Conservation (phyloP, 139 green algal species). For the Chlorella sp. region DNA sequence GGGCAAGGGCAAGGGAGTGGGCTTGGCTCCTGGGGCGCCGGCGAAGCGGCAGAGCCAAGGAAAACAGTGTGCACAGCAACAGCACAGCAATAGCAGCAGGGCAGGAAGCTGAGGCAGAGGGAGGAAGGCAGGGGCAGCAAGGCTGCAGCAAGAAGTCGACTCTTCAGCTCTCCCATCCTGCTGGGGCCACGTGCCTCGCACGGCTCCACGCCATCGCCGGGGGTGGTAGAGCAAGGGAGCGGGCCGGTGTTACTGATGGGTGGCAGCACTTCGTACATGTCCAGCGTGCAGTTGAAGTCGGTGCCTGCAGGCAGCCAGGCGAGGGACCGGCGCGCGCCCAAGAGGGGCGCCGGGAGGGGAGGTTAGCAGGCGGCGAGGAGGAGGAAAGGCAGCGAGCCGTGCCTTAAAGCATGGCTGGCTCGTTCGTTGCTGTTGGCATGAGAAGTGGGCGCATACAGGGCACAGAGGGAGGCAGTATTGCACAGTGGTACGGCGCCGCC, state of each 20-base stretch:
- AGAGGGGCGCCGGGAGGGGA: too few species aligned
- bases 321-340: too few species aligned
- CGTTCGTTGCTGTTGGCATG: too few species aligned
- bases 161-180: too few species aligned
- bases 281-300: slow-evolving; percentile 1
- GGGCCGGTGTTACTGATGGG: background rate
- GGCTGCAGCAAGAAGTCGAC: background rate
- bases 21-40: too few species aligned
- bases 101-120: background rate
- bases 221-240: background rate
- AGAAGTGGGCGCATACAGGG: too few species aligned
- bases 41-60: too few species aligned
- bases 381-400: too few species aligned
- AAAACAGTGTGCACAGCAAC: background rate
- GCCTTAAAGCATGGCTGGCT: too few species aligned
- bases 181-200: background rate
- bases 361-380: too few species aligned
- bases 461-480: too few species aligned
- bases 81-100: background rate
- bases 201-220: background rate
- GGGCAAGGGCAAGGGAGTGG: background rate
- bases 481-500: too few species aligned
- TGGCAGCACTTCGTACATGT: slow-evolving; percentile 3
- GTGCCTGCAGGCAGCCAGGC: background rate
- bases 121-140: background rate